These are phyloP conservation scores for Tilletia walkeri DNA, from an alignment of 1,284 basidiomycete species.

Conservation along the genomic window DNA sequence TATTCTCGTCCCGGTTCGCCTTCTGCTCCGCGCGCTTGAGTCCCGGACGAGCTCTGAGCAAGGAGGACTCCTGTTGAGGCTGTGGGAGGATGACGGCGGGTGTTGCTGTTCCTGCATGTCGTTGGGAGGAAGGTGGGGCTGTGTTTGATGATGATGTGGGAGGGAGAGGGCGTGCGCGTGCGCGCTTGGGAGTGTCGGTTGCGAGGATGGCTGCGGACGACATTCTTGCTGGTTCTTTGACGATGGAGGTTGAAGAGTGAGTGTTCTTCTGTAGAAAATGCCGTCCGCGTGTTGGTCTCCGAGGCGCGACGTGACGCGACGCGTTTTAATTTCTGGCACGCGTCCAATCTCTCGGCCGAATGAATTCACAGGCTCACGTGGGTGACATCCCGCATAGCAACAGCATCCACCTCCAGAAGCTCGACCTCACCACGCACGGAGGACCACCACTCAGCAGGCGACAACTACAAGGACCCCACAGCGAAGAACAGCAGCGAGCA, in stretches of 20 bases:
- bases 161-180: not conserved
- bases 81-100: not conserved
- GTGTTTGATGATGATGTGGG: not conserved
- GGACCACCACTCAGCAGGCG: not conserved
- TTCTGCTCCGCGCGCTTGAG: not conserved
- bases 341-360: no score
- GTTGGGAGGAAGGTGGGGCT: no score
- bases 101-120: not conserved
- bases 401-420: not conserved
- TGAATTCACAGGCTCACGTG: no score
- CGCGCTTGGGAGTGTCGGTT: not conserved
- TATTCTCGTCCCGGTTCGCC: not conserved
- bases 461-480: not conserved
- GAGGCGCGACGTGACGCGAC: no score
- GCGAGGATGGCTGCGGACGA: not conserved
- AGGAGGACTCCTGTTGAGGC: not conserved
- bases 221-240: not conserved
- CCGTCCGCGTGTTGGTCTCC: no score
- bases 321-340: no score
- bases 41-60: not conserved
- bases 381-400: not conserved
- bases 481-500: not conserved
- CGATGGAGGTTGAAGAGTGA: no score
- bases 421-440: no score
- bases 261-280: no score